A percentile compares a stretch with the other conserved stretches of the same genome.
Conservation (phyloP, 441 rosid genomes). For the Manihot esculenta region DNA sequence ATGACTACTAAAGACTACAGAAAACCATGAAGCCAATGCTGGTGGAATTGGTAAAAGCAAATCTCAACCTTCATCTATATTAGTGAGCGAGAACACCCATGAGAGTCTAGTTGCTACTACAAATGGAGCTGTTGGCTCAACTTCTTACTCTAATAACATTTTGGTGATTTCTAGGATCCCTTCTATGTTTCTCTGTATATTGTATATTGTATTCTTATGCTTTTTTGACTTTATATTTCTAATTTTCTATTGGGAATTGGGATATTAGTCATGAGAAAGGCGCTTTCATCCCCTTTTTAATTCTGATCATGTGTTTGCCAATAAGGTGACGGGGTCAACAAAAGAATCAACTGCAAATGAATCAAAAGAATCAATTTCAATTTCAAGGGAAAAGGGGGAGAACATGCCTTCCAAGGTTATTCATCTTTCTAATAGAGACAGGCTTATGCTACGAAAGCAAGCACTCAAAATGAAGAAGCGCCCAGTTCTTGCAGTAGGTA, state of each 20-base stretch:
- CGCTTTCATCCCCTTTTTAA: constrained; percentile 19
- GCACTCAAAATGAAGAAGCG: constrained; percentile 69
- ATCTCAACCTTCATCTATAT: constrained; percentile 29
- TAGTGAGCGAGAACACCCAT: constrained; percentile 26
- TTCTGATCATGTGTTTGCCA: constrained; percentile 16
- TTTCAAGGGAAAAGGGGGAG: constrained; percentile 25
- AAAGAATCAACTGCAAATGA: constrained; percentile 25
- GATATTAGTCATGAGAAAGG: constrained; percentile 33
- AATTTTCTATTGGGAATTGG: constrained; percentile 17
- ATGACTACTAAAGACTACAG: constrained; percentile 42
- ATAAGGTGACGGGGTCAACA: constrained; percentile 25
- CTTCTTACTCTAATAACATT: constrained; percentile 33
- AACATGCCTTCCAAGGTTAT: constrained; percentile 31
- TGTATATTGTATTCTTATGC: constrained; percentile 10
- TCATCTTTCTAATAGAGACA: constrained; percentile 72
- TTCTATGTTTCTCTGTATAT: constrained; percentile 19
- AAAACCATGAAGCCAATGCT: constrained; percentile 35
- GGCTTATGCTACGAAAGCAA: constrained; percentile 72
- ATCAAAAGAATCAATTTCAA: constrained; percentile 26
- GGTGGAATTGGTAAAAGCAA: constrained; percentile 29
- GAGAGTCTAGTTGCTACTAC: constrained; percentile 24
- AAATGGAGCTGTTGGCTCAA: constrained; percentile 26
- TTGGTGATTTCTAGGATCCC: constrained; percentile 34
- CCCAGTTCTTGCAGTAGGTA: constrained; percentile 72
- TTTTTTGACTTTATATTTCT: constrained; percentile 18